A percentile compares a stretch with the other conserved stretches of the same genome.
Evolutionary conservation across 2,329 filamentous ascomycete genomes (phyloP).

Genomic region (Chaetothyriales sp.): DNA sequence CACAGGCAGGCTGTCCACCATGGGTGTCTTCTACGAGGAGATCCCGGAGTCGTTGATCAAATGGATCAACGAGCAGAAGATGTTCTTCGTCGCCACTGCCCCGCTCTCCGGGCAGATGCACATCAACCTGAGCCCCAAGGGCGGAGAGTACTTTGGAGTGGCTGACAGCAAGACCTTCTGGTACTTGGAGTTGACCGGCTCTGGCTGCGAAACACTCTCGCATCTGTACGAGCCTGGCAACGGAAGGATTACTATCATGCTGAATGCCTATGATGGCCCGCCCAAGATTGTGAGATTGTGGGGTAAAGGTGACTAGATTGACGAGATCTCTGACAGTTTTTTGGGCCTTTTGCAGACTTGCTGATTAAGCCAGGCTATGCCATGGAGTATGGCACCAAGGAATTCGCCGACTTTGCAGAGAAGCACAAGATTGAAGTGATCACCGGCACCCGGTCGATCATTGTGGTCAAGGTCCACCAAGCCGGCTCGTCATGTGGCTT

Average conservation of each 20-base stretch:
- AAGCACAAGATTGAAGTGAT: constrained; percentile 32
- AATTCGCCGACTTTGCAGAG: constrained; percentile 31
- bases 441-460: constrained; percentile 42
- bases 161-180: constrained; percentile 14
- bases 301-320: constrained; percentile 12
- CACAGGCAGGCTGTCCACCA: constrained; percentile 19
- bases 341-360: neutral
- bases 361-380: constrained; percentile 46
- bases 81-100: constrained; percentile 64
- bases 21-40: constrained; percentile 45
- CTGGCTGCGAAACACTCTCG: constrained; percentile 59
- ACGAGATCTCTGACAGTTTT: neutral
- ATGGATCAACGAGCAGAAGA: constrained; percentile 52
- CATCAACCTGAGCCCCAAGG: constrained; percentile 65
- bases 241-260: constrained; percentile 58
- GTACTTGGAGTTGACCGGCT: constrained; percentile 39
- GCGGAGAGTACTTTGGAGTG: constrained; percentile 33
- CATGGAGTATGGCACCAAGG: constrained; percentile 43
- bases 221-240: constrained; percentile 55
- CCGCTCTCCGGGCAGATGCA: constrained; percentile 48
- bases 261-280: constrained; percentile 46
- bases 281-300: constrained; percentile 44
- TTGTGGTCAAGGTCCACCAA: constrained; percentile 47
- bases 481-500: constrained; percentile 54
- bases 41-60: constrained; percentile 41